Percentiles rank a stretch among this genome's conserved stretches.
phyloP scores from a whole-genome alignment of 352 stramenopile genomes.

The Aphanomyces invadans region DNA sequence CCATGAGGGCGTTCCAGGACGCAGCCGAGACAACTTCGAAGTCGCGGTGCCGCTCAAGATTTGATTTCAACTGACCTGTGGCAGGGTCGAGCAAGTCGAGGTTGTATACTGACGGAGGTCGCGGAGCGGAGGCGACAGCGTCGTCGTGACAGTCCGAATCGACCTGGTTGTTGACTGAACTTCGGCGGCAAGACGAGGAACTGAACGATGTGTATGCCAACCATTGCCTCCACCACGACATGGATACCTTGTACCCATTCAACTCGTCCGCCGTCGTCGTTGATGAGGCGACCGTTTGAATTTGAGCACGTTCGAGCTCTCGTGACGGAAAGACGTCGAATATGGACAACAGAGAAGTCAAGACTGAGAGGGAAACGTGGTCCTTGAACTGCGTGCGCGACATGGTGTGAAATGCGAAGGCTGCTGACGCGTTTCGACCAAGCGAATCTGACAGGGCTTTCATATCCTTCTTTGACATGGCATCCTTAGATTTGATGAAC shows the following conservation, averaged over 20 bases:
- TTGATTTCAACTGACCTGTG: background rate
- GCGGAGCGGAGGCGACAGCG: too few relatives aligned
- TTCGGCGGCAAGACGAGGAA: too few relatives aligned
- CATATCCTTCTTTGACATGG: slow-evolving; percentile 7
- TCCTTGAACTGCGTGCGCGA: background rate
- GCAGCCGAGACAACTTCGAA: background rate
- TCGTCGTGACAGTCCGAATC: too few relatives aligned
- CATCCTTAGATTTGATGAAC: slow-evolving; percentile 2
- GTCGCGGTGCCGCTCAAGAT: background rate
- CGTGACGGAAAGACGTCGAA: slow-evolving; percentile 7
- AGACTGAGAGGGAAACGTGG: background rate
- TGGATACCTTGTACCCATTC: background rate
- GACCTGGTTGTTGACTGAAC: background rate
- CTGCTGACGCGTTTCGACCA: background rate
- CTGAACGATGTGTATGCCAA: background rate
- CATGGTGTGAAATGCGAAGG: background rate
- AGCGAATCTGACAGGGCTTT: background rate
- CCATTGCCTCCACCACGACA: slow-evolving; percentile 3
- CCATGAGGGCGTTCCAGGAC: background rate
- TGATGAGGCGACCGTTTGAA: background rate
- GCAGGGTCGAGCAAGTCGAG: background rate
- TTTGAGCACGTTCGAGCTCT: background rate
- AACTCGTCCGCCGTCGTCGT: background rate
- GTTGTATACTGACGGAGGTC: slow-evolving; percentile 17
- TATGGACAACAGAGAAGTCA: background rate